Evolutionary conservation across 1,139 yeast species (phyloP), one percentile per base, ranked within the genome.

Genomic region (Candida sanyaensis): DNA sequence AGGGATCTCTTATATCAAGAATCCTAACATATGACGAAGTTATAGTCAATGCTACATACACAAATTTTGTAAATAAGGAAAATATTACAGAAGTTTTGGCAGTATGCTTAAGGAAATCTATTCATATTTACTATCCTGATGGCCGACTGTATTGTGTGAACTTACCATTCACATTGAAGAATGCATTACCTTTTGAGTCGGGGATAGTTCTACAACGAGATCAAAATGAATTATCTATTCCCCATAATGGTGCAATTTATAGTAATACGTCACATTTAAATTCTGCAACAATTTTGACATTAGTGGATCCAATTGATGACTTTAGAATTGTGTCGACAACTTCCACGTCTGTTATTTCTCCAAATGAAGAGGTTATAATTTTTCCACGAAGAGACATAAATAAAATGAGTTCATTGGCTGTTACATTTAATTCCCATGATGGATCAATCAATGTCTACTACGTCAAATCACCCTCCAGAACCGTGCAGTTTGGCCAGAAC

Each of bases 231-330:
- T 34, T 43, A 13, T 42, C 52, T 4, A 36, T 36, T 45, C 54
- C 37, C 40, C 44, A 13, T 6, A 33, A 32, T 39, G 52, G 29
- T 52, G 50, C 27, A 54, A 53, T 27, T 37, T 41, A 41, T 26
- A 33, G 28, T 24, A 53, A 7, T 62, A 59, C 50, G 62, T 29
- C 62, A 17, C 71, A 58, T 44, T 54, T 59, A 42, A 61, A 57
- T 43, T 50, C 64, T 56, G 69, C 82, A 4, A 74, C 77, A 44
- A 83, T 88, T 55, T 68, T 86, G 50, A 78, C 90, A 0, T 65
- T 88, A 54, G 76, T 80, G 0, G 92, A 86, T 56, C 92, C 96
- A 1, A 68, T 85, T 42, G 81, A 81, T 4, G 92, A 88, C 23
- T 71, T 86, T 44, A 85, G 92, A 2, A 68, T 80, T 5, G 80